Evolutionary conservation across 257 asterid species (phyloP).

Genomic region (Agastache rugosa): DNA sequence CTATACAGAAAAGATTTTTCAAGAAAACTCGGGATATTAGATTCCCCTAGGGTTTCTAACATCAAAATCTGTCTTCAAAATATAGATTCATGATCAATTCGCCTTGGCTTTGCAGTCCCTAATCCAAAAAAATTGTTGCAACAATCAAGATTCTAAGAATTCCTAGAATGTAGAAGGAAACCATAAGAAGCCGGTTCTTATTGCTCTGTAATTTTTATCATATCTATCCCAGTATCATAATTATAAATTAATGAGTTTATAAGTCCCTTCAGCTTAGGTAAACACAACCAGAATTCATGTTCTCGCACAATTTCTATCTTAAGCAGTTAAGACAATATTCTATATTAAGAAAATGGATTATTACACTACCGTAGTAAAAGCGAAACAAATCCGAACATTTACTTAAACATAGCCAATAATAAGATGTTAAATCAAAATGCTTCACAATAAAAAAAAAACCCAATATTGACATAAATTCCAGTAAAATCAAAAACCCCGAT

Average conservation of each 20-base stretch:
- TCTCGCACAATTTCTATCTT: constrained; percentile 8
- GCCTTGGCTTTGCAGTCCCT: neutral
- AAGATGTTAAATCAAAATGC: neutral
- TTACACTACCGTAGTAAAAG: constrained; percentile 1
- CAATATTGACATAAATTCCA: neutral
- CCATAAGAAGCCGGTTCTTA: neutral
- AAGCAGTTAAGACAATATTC: constrained; percentile 4
- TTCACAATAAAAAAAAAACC: neutral
- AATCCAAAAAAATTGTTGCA: neutral
- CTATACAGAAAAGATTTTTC: neutral
- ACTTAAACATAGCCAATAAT: neutral
- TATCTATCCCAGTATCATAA: neutral
- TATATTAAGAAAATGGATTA: neutral
- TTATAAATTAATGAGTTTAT: neutral
- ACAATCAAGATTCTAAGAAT: neutral
- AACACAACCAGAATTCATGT: neutral
- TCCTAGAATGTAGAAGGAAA: neutral
- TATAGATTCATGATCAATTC: neutral
- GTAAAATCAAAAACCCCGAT: neutral
- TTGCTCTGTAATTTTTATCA: neutral
- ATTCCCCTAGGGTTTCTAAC: neutral
- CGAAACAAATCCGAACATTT: neutral
- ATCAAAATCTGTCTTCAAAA: neutral
- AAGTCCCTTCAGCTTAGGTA: neutral
- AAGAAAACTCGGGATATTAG: neutral